phyloP scores from a whole-genome alignment of 139 green algal species.

The Chlamydomonas schloesseri region DNA sequence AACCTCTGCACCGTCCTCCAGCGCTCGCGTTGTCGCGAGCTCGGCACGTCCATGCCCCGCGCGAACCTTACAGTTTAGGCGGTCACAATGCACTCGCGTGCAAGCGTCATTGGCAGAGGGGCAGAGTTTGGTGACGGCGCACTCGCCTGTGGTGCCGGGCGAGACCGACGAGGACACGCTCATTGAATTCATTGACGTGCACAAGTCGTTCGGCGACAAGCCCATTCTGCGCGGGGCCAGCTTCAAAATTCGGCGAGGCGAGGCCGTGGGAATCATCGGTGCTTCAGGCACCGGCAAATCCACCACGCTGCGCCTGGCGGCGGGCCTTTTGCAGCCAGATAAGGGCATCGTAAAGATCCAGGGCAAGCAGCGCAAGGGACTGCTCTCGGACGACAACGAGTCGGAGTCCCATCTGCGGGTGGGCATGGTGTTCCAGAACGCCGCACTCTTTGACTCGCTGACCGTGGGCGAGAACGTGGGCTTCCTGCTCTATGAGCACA shows the following conservation, averaged over 20 bases:
- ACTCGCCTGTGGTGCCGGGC: no score
- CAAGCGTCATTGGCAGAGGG: not conserved
- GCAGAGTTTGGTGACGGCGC: constrained; percentile 1
- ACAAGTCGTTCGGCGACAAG: constrained; percentile 97
- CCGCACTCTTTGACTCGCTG: constrained; percentile 98
- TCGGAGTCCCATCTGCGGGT: constrained; percentile 70
- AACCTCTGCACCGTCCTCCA: constrained; percentile 12
- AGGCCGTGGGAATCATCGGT: constrained; percentile 99
- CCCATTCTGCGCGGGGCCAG: constrained; percentile 88
- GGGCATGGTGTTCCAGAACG: constrained; percentile 98
- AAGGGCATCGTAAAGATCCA: constrained; percentile 87
- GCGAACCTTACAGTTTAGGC: no score
- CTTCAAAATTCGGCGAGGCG: constrained; percentile 95
- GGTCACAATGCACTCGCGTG: no score
- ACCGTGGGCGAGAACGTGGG: constrained; percentile 97
- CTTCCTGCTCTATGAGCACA: constrained; percentile 97
- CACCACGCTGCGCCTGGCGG: constrained; percentile 94
- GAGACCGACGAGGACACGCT: constrained; percentile 81
- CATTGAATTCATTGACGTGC: constrained; percentile 94
- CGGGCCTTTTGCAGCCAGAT: constrained; percentile 95
- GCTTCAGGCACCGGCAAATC: constrained; percentile 97
- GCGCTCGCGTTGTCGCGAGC: not conserved
- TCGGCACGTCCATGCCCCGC: not conserved
- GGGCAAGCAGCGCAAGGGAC: constrained; percentile 77
- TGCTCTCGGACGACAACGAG: constrained; percentile 82